Evolutionary conservation across 2,329 filamentous ascomycete genomes (phyloP).

Genomic region (Diplodia sapinea): DNA sequence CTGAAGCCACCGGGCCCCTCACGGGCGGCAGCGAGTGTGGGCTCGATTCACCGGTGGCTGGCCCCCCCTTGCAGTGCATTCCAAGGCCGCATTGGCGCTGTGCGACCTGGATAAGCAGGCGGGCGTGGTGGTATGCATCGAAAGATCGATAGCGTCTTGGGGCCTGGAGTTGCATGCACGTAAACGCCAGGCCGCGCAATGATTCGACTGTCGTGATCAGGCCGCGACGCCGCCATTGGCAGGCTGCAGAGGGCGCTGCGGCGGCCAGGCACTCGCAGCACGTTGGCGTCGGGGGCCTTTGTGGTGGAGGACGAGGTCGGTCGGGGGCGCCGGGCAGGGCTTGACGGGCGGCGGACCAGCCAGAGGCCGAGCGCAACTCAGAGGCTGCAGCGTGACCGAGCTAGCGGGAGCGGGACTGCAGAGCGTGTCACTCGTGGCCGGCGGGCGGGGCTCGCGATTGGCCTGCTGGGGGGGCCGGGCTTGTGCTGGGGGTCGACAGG

Average conservation of each 20-base stretch:
- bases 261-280: conserved; percentile 20
- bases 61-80: conserved; percentile 17
- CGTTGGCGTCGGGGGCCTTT: background rate
- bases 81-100: conserved; percentile 26
- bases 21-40: conserved; percentile 13
- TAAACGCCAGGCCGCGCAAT: conserved; percentile 30
- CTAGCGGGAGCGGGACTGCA: conserved; percentile 30
- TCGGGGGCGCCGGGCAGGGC: conserved; percentile 22
- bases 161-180: conserved; percentile 16
- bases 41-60: conserved; percentile 27
- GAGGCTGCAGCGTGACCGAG: conserved; percentile 28
- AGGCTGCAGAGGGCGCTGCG: conserved; percentile 12
- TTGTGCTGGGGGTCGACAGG: background rate
- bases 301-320: background rate
- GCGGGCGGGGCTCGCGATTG: conserved; percentile 11
- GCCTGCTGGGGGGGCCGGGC: conserved; percentile 6
- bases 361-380: conserved; percentile 12
- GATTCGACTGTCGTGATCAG: conserved; percentile 25
- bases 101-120: conserved; percentile 26
- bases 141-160: conserved; percentile 28
- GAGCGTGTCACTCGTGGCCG: conserved; percentile 24
- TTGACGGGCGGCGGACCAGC: background rate
- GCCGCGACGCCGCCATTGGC: conserved; percentile 21
- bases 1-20: conserved; percentile 1
- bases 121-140: conserved; percentile 27